Evolutionary conservation across 306 rosid genomes (phyloP).

Genomic region (Citrullus mucosospermus): DNA sequence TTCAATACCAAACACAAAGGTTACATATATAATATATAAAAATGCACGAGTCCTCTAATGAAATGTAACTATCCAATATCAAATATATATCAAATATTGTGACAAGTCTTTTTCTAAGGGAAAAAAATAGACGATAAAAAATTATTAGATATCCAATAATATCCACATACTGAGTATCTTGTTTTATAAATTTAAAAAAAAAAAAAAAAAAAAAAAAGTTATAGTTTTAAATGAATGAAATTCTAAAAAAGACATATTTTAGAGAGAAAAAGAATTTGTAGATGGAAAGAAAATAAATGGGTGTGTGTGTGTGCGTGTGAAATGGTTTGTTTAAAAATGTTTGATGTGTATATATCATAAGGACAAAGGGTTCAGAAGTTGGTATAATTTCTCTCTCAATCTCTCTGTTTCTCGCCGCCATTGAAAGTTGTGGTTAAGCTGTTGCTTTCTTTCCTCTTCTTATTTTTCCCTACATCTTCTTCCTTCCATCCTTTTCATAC

Average conservation of each 20-base stretch:
- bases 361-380: not conserved
- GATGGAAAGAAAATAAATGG: too few relatives aligned
- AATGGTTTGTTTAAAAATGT: not conserved
- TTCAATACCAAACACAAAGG: not conserved
- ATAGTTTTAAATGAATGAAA: not conserved
- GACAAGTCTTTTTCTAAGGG: not conserved
- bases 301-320: too few relatives aligned
- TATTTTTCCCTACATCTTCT: not conserved
- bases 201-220: too few relatives aligned
- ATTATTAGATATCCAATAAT: not conserved
- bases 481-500: not conserved
- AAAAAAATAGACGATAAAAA: not conserved
- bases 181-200: not conserved
- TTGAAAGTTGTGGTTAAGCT: not conserved
- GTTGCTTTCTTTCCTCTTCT: slow-evolving; percentile 2
- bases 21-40: not conserved
- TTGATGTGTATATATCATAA: not conserved
- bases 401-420: slow-evolving; percentile 4
- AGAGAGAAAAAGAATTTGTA: too few relatives aligned
- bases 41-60: not conserved
- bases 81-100: not conserved
- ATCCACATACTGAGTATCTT: not conserved
- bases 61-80: not conserved
- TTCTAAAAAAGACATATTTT: too few relatives aligned
- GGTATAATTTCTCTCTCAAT: not conserved